These are phyloP conservation scores for Lentinula aciculospora DNA, from an alignment of 768 basidiomycete genomes.

Conservation along the genomic window DNA sequence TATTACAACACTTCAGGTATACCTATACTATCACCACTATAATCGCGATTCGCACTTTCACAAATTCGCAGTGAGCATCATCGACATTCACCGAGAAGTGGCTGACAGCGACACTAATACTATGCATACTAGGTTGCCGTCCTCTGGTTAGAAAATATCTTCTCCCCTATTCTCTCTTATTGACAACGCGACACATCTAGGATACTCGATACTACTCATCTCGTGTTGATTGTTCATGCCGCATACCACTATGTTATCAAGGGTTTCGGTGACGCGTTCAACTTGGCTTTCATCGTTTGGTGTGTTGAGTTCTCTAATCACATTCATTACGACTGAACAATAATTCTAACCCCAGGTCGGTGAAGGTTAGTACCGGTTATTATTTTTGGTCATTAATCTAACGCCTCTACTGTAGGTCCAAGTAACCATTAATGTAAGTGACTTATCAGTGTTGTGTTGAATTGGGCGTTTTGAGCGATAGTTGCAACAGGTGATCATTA, in stretches of 20 bases:
- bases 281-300: constrained; percentile 24
- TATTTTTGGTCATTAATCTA: background rate
- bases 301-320: constrained; percentile 12
- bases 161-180: background rate
- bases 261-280: constrained; percentile 26
- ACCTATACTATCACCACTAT: constrained; percentile 16
- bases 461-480: background rate
- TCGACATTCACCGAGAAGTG: background rate
- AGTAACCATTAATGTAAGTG: constrained; percentile 34
- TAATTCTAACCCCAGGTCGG: constrained; percentile 21
- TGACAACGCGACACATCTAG: constrained; percentile 13
- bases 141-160: constrained; percentile 25
- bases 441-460: background rate
- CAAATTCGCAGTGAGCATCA: constrained; percentile 25
- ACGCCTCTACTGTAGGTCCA: constrained; percentile 26
- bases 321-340: background rate
- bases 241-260: constrained; percentile 30
- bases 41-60: constrained; percentile 19
- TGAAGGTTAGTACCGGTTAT: constrained; percentile 21
- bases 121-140: constrained; percentile 29
- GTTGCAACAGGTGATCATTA: constrained; percentile 29
- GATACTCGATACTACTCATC: constrained; percentile 29
- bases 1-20: constrained; percentile 17
- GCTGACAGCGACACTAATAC: background rate
- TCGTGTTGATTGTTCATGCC: constrained; percentile 26